A percentile compares a stretch with the other conserved stretches of the same genome.
Conservation (phyloP, 768 basidiomycete species). For the Leccinum variicolor region DNA sequence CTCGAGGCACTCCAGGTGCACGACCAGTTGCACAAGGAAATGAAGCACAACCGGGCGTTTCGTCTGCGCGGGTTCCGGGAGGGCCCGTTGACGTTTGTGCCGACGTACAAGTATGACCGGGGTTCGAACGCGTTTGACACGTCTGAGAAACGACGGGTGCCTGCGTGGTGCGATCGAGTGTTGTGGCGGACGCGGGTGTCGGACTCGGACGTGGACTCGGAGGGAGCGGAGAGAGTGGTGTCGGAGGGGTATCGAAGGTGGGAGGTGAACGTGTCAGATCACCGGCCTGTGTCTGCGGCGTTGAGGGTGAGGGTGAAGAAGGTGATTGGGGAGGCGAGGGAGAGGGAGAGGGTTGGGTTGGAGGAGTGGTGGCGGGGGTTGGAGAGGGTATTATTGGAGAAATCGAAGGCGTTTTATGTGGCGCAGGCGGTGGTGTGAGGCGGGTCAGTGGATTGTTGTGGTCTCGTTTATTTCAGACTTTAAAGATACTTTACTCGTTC, state of each 20-base stretch:
- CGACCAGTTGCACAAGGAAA: conserved; percentile 89
- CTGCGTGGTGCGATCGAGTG: conserved; percentile 97
- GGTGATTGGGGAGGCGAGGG: conserved; percentile 57
- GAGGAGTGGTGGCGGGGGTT: conserved; percentile 48
- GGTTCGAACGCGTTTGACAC: conserved; percentile 77
- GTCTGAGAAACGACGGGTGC: conserved; percentile 83
- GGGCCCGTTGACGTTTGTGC: conserved; percentile 76
- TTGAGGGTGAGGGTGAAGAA: conserved; percentile 74
- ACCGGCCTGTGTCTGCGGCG: conserved; percentile 81
- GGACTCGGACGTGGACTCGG: conserved; percentile 24
- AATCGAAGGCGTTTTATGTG: conserved; percentile 34
- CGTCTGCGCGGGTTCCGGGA: conserved; percentile 82
- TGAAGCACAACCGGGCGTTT: conserved; percentile 83
- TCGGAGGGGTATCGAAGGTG: conserved; percentile 76
- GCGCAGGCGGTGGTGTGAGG: conserved; percentile 28
- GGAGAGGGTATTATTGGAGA: conserved; percentile 29
- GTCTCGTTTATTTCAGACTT: neutral
- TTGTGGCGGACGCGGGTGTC: conserved; percentile 56
- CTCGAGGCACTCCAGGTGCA: conserved; percentile 59
- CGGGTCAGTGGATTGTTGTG: neutral
- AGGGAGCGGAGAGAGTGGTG: conserved; percentile 52
- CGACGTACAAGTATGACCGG: conserved; percentile 95
- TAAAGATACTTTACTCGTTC: neutral
- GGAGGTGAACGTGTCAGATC: conserved; percentile 87
- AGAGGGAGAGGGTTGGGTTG: conserved; percentile 53